Percentiles rank a stretch among this genome's conserved stretches.
Evolutionary conservation across 2,329 filamentous ascomycete genomes (phyloP).

Genomic region (Colletotrichum sansevieriae): DNA sequence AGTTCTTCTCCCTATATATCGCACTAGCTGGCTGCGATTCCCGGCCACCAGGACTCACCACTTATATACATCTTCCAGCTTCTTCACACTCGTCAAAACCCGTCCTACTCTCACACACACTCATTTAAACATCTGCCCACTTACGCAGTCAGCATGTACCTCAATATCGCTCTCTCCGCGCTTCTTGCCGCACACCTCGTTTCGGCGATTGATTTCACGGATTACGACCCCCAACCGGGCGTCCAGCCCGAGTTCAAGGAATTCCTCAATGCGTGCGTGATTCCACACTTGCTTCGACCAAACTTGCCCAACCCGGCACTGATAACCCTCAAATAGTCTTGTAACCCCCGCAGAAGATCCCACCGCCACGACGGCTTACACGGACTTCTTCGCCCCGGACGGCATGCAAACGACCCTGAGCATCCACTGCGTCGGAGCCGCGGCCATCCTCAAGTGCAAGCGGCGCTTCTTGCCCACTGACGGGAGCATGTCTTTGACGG

Average conservation of each 20-base stretch:
- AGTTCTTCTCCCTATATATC: background rate
- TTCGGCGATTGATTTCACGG: constrained; percentile 28
- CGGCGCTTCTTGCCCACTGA: constrained; percentile 29
- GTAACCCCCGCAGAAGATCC: constrained; percentile 33
- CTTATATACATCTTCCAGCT: background rate
- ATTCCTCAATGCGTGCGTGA: constrained; percentile 25
- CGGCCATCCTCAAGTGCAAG: constrained; percentile 34
- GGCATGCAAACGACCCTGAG: constrained; percentile 38
- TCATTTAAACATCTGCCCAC: too few relatives aligned
- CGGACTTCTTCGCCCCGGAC: constrained; percentile 34
- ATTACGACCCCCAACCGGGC: constrained; percentile 26
- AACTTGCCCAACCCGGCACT: background rate
- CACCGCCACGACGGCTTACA: constrained; percentile 35
- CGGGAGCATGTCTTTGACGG: constrained; percentile 34
- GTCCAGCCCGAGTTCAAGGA: constrained; percentile 29
- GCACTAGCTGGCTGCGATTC: background rate
- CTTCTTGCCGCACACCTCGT: constrained; percentile 10
- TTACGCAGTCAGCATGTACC: background rate
- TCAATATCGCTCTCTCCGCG: background rate
- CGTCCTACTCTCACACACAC: background rate
- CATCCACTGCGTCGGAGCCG: constrained; percentile 36
- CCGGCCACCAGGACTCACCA: background rate
- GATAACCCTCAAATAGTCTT: background rate
- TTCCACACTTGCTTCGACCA: too few relatives aligned
- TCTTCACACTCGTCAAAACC: background rate